A percentile compares a stretch with the other conserved stretches of the same genome.
phyloP scores from a whole-genome alignment of 768 basidiomycete genomes.

The Vishniacozyma victoriae region DNA sequence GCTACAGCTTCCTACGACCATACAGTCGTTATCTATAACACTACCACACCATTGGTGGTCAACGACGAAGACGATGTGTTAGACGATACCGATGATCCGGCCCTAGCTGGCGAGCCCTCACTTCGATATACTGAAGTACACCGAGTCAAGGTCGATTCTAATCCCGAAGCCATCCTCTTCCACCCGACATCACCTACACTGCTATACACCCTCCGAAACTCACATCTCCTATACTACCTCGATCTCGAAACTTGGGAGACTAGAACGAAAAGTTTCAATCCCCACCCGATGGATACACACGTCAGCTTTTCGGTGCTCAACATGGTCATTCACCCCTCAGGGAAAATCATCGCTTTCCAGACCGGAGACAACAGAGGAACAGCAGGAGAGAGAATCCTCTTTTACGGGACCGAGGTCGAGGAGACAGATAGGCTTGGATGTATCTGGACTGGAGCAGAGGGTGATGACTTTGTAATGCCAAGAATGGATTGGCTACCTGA shows the following conservation, averaged over 20 bases:
- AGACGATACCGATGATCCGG: conserved; percentile 34
- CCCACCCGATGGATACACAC: conserved; percentile 42
- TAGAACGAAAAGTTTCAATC: conserved; percentile 40
- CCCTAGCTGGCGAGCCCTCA: conserved; percentile 31
- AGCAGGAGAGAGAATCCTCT: conserved; percentile 38
- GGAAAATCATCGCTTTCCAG: conserved; percentile 41
- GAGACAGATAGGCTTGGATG: conserved; percentile 29
- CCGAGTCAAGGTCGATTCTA: conserved; percentile 29
- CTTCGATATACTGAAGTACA: conserved; percentile 29
- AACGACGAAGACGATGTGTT: conserved; percentile 20
- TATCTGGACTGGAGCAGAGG: conserved; percentile 41
- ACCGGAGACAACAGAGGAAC: conserved; percentile 44
- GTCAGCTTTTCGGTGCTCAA: conserved; percentile 43
- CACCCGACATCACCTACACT: conserved; percentile 29
- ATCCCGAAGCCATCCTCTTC: conserved; percentile 43
- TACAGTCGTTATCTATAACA: conserved; percentile 30
- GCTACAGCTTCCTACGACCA: conserved; percentile 43
- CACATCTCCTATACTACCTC: conserved; percentile 30
- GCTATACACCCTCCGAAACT: conserved; percentile 32
- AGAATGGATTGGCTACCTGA: conserved; percentile 45
- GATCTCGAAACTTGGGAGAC: conserved; percentile 2
- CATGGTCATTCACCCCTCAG: conserved; percentile 38
- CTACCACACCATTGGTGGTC: neutral
- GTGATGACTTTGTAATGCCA: conserved; percentile 43
- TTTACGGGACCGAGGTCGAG: conserved; percentile 38